Percentiles rank a stretch among this genome's conserved stretches.
phyloP scores from a whole-genome alignment of 1,139 yeast genomes.

The Oligophagozyma castellii region DNA sequence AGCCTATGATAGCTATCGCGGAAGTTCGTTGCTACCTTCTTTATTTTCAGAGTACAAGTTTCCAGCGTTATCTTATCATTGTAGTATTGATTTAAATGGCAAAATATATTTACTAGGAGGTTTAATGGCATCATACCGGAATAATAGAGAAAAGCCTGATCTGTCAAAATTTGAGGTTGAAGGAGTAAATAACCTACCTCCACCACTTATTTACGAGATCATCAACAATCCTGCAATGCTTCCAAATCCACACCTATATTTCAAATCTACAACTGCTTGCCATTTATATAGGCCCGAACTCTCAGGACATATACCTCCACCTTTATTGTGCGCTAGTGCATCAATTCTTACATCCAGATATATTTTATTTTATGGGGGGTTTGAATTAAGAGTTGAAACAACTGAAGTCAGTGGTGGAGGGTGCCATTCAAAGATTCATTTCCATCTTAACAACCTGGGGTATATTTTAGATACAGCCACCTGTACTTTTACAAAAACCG shows the following conservation, averaged over 20 bases:
- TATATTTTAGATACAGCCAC: slow-evolving; percentile 31
- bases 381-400: slow-evolving; percentile 28
- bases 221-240: slow-evolving; percentile 29
- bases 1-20: slow-evolving; percentile 12
- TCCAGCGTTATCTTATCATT: slow-evolving; percentile 30
- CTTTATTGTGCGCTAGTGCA: slow-evolving; percentile 29
- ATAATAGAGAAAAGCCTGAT: slow-evolving; percentile 25
- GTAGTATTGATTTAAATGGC: slow-evolving; percentile 26
- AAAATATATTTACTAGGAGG: slow-evolving; percentile 32
- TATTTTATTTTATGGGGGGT: slow-evolving; percentile 34
- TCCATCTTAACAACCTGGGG: slow-evolving; percentile 27
- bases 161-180: slow-evolving; percentile 26
- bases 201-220: slow-evolving; percentile 29
- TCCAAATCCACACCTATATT: slow-evolving; percentile 26
- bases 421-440: slow-evolving; percentile 22
- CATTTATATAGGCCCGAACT: slow-evolving; percentile 20
- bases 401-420: slow-evolving; percentile 19
- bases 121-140: slow-evolving; percentile 22
- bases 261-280: slow-evolving; percentile 27
- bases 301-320: slow-evolving; percentile 29
- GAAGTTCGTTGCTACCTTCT: slow-evolving; percentile 23
- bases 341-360: slow-evolving; percentile 28
- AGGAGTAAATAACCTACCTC: slow-evolving; percentile 30
- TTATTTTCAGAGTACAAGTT: slow-evolving; percentile 26
- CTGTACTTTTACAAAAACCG: slow-evolving; percentile 26